Conservation (phyloP, 345 rosid species). For the Lumnitzera littorea region DNA sequence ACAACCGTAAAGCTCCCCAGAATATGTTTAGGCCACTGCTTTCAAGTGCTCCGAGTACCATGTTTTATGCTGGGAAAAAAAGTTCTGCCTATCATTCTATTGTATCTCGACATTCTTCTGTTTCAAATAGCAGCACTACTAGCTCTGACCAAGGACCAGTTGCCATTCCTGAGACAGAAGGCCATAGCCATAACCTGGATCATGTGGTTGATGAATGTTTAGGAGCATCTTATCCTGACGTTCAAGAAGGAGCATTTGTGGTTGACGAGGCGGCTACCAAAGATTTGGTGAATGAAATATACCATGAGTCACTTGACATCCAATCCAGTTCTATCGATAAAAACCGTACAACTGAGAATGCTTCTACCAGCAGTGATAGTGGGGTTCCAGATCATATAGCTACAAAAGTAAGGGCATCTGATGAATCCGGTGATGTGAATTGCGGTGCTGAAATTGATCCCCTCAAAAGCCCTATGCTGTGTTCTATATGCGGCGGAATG, state of each 20-base stretch:
- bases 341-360: slow-evolving; percentile 26
- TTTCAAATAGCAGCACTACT: slow-evolving; percentile 58
- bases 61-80: slow-evolving; percentile 67
- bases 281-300: slow-evolving; percentile 28
- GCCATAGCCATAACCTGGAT: slow-evolving; percentile 38
- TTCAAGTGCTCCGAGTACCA: slow-evolving; percentile 91
- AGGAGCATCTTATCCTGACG: slow-evolving; percentile 29
- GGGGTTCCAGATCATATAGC: slow-evolving; percentile 25
- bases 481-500: slow-evolving; percentile 56
- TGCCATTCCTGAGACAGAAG: slow-evolving; percentile 45
- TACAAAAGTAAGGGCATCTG: slow-evolving; percentile 34
- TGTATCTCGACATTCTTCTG: slow-evolving; percentile 60
- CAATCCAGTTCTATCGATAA: slow-evolving; percentile 31
- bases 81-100: slow-evolving; percentile 51
- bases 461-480: slow-evolving; percentile 36
- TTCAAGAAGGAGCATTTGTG: slow-evolving; percentile 47
- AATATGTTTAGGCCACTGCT: slow-evolving; percentile 98
- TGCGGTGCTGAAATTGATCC: slow-evolving; percentile 34
- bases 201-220: slow-evolving; percentile 29
- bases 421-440: slow-evolving; percentile 27
- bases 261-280: slow-evolving; percentile 50
- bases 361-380: slow-evolving; percentile 38
- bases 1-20: slow-evolving; percentile 79
- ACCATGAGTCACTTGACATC: slow-evolving; percentile 29
- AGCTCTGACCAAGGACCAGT: slow-evolving; percentile 57